Conservation (phyloP, 257 asterid species). For the Knoxia roxburghii region DNA sequence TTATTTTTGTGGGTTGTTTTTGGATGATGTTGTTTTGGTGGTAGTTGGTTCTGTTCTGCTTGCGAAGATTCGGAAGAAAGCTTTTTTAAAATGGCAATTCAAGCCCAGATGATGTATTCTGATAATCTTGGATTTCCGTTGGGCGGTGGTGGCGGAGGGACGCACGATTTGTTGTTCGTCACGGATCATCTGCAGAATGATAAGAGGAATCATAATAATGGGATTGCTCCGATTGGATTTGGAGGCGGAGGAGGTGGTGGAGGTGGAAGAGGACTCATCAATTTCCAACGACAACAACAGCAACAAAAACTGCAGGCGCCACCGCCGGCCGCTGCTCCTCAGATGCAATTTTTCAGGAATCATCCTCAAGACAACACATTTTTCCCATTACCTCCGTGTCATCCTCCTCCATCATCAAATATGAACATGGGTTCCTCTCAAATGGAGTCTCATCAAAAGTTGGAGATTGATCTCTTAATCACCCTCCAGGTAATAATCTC, state of each 20-base stretch:
- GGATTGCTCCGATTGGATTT: no score
- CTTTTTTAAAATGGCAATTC: slow-evolving; percentile 42
- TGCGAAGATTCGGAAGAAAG: background rate
- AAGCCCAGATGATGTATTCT: slow-evolving; percentile 47
- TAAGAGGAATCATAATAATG: no score
- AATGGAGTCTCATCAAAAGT: slow-evolving; percentile 37
- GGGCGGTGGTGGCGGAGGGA: slow-evolving; percentile 19
- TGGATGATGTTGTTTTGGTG: background rate
- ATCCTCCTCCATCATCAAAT: background rate
- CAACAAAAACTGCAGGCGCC: slow-evolving; percentile 9
- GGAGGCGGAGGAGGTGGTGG: no score
- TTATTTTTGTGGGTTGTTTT: slow-evolving; percentile 1
- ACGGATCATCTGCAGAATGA: slow-evolving; percentile 17
- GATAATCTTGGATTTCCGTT: slow-evolving; percentile 36
- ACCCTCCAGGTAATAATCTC: slow-evolving; percentile 40
- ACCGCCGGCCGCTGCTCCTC: background rate
- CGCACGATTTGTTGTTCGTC: slow-evolving; percentile 38
- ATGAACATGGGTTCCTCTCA: slow-evolving; percentile 23
- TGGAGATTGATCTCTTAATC: slow-evolving; percentile 52
- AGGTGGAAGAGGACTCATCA: slow-evolving; percentile 28
- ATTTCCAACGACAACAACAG: slow-evolving; percentile 19
- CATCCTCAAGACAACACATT: slow-evolving; percentile 13
- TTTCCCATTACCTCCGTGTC: background rate
- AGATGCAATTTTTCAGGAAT: slow-evolving; percentile 24
- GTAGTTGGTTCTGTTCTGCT: no score